Percentiles rank a stretch among this genome's conserved stretches.
Evolutionary conservation across 306 rosid species (phyloP).

Genomic region (Pueraria montana): DNA sequence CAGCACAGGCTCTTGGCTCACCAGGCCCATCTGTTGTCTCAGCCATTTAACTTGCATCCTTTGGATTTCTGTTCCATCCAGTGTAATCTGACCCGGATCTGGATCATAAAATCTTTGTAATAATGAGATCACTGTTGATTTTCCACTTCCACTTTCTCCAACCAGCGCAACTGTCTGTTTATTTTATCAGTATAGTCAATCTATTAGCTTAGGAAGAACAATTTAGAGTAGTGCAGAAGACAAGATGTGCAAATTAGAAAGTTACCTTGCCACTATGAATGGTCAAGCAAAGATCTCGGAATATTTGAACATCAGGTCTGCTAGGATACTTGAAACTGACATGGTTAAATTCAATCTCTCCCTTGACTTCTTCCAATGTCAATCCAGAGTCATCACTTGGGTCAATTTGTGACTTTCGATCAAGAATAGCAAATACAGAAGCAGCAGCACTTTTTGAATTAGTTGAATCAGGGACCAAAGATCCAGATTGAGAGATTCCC

Average conservation of each 20-base stretch:
- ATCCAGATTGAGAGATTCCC: conserved; percentile 69
- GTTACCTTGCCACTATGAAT: conserved; percentile 81
- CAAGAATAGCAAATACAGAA: conserved; percentile 78
- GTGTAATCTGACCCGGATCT: conserved; percentile 68
- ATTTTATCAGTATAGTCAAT: not conserved
- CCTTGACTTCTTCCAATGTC: conserved; percentile 61
- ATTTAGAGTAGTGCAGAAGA: not conserved
- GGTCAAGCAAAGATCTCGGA: conserved; percentile 67
- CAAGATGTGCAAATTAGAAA: not conserved
- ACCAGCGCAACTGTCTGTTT: conserved; percentile 73
- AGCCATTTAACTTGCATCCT: conserved; percentile 67
- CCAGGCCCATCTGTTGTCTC: conserved; percentile 77
- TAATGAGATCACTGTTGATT: conserved; percentile 68
- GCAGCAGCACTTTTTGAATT: conserved; percentile 70
- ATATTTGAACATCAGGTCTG: conserved; percentile 70
- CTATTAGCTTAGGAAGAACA: conserved; percentile 19
- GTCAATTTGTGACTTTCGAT: conserved; percentile 68
- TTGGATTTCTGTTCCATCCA: conserved; percentile 67
- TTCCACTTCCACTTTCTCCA: conserved; percentile 86
- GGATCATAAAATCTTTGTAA: conserved; percentile 78
- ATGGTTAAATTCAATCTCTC: conserved; percentile 68
- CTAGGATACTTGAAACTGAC: conserved; percentile 80
- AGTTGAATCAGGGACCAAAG: conserved; percentile 61
- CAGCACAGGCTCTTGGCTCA: conserved; percentile 73
- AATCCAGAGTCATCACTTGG: conserved; percentile 64